Evolutionary conservation across 306 rosid species (phyloP).

Genomic region (Malus domestica): ASM211411v1 NC_041801.1:11319501-11320000

Average conservation of each 20-base stretch:
- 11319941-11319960: too few species aligned
- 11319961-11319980: too few species aligned
- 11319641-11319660: background rate
- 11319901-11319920: too few species aligned
- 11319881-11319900: background rate
- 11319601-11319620: background rate
- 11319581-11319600: conserved; percentile 19
- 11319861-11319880: conserved; percentile 33
- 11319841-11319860: conserved; percentile 18
- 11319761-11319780: conserved; percentile 20
- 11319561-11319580: conserved; percentile 3
- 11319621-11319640: background rate
- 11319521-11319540: too few species aligned
- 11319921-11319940: too few species aligned
- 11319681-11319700: background rate
- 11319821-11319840: background rate
- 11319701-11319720: background rate
- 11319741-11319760: background rate
- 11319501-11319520: too few species aligned
- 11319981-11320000: too few species aligned
- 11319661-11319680: background rate
- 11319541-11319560: conserved; percentile 22
- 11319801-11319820: background rate
- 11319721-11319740: background rate
- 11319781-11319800: conserved; percentile 19